Percentiles rank a stretch among this genome's conserved stretches.
Conservation (phyloP, 306 rosid species). For the Casuarina equisetifolia region DNA sequence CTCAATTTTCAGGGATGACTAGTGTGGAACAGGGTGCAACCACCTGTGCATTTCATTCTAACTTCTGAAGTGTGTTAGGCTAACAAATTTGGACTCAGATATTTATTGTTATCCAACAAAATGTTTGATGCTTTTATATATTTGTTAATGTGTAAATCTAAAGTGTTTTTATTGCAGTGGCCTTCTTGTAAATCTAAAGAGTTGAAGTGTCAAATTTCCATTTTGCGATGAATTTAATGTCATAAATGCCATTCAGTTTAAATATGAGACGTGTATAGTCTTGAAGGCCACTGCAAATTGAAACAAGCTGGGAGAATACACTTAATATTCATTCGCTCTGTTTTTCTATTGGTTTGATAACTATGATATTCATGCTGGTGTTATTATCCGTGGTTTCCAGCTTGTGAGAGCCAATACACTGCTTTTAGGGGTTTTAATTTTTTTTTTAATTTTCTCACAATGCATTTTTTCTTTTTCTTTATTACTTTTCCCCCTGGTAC, state of each 20-base stretch:
- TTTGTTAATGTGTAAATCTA: not conserved
- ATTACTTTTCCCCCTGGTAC: not conserved
- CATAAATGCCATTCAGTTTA: not conserved
- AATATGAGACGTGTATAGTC: not conserved
- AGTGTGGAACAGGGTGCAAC: not conserved
- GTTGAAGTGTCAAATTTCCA: not conserved
- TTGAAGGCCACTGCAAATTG: not conserved
- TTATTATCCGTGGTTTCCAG: not conserved
- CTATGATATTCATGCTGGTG: not conserved
- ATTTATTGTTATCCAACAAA: not conserved
- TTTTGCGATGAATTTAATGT: not conserved
- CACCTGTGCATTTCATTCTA: not conserved
- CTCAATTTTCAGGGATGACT: not conserved
- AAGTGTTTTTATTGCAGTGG: not conserved
- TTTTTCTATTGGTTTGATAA: not conserved
- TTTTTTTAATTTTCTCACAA: not conserved
- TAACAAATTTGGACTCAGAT: not conserved
- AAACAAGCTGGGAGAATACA: not conserved
- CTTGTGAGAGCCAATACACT: not conserved
- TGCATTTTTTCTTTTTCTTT: not conserved
- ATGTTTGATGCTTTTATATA: not conserved
- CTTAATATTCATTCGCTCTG: not conserved
- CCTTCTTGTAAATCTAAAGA: too few relatives aligned
- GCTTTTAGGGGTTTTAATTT: not conserved
- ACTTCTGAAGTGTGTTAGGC: not conserved